Evolutionary conservation across 495 filamentous ascomycete genomes (phyloP), one percentile per base, ranked within the genome.

Genomic region (Penicillium maclennaniae): DNA sequence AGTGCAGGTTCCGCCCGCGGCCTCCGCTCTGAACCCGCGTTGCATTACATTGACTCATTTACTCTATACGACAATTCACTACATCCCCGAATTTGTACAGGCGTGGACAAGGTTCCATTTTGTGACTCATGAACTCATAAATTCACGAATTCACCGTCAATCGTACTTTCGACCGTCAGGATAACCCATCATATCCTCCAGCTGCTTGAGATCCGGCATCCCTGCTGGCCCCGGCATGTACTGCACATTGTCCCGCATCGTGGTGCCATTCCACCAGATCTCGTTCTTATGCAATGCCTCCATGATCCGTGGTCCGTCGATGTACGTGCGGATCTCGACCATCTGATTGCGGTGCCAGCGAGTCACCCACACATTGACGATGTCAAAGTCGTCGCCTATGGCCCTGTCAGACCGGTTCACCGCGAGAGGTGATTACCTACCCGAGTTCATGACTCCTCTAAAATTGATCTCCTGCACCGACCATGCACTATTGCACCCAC

Each of bases 331-430:
- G 8, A 69, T 65, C 55, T 72, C 67, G 16, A 69, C 68, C 64
- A 72, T 71, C 38, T 71, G 69, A 10, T 56, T 54, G 3, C 50
- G 40, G 43, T 68, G 14, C 69, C 69, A 72, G 26, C 62, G 52
- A n/a, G 69, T 72, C 20, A 71, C 61, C 69, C 68, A 72, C 9
- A 71, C 68, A 53, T 71, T 72, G 40, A 69, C 55, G 36, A 71
- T 62, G 15, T 69, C 68, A 31, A 70, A 72, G 6, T 45, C 37
- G 8, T 68, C 62, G 1, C 68, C 67, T 70, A 26, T 52, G 31
- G 34, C 16, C 21, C 21, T 21, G 45, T 45, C 28, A 40, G 38
- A 17, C 31, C 38, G 1, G 38, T 40, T 40, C 38, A 4, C n/a
- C 4, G 1, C n/a, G 7, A 16, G 19, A 16, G 1, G 38, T 12